A percentile compares a stretch with the other conserved stretches of the same genome.
Evolutionary conservation across 805 yeast species (phyloP).

Genomic region (Metschnikowia similis): DNA sequence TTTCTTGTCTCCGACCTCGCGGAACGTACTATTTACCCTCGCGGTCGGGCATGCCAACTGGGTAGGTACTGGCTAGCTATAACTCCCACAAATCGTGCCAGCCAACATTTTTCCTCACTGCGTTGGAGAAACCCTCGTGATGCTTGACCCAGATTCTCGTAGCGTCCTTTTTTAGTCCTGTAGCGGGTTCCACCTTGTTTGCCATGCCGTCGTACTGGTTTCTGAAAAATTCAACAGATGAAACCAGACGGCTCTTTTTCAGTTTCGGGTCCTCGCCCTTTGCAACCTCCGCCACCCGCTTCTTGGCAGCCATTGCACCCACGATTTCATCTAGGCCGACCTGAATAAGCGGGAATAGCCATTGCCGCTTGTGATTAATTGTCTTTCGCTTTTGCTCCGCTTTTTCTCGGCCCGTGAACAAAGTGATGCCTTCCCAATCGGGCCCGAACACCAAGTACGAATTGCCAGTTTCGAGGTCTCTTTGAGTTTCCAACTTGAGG

Average conservation of each 20-base stretch:
- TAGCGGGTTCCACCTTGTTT: conserved; percentile 18
- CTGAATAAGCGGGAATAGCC: conserved; percentile 35
- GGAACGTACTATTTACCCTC: background rate
- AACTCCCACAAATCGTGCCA: conserved; percentile 65
- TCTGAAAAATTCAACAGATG: conserved; percentile 38
- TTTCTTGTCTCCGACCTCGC: background rate
- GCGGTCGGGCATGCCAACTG: too few relatives aligned
- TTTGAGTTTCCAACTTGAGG: conserved; percentile 34
- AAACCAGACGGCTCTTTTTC: conserved; percentile 19
- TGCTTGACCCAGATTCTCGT: conserved; percentile 74
- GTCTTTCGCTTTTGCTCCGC: conserved; percentile 17
- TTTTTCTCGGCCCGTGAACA: conserved; percentile 13
- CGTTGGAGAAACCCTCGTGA: conserved; percentile 88
- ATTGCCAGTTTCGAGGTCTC: conserved; percentile 31
- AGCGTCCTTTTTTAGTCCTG: conserved; percentile 11
- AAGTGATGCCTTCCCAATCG: conserved; percentile 31
- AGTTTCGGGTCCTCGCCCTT: conserved; percentile 13
- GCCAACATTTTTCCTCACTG: conserved; percentile 76
- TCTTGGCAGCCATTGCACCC: conserved; percentile 17
- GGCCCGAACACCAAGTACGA: conserved; percentile 29
- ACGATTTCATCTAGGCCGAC: conserved; percentile 30
- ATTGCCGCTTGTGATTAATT: conserved; percentile 26
- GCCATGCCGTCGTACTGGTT: conserved; percentile 33
- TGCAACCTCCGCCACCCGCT: conserved; percentile 14
- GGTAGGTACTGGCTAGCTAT: background rate